These are phyloP conservation scores for Cytidiella melzeri DNA, from an alignment of 768 basidiomycete species.

Conservation along the genomic window DNA sequence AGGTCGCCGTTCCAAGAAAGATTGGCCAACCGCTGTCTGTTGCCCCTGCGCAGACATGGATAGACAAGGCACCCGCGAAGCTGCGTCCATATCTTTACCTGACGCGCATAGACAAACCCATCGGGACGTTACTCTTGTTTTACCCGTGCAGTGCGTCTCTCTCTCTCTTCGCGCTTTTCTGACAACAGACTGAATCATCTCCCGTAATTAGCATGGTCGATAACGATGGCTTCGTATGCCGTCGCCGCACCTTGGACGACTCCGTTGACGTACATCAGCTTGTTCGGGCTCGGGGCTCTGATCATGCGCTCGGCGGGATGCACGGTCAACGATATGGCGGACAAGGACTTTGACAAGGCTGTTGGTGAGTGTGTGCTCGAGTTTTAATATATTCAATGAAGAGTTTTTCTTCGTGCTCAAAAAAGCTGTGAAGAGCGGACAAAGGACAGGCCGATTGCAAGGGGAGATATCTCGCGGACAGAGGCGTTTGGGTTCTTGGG, in stretches of 20 bases:
- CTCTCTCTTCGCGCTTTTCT: not conserved
- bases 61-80: slow-evolving; percentile 54
- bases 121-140: slow-evolving; percentile 85
- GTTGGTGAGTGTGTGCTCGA: slow-evolving; percentile 60
- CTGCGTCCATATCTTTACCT: slow-evolving; percentile 78
- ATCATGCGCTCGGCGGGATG: slow-evolving; percentile 98
- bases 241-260: slow-evolving; percentile 56
- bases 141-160: slow-evolving; percentile 83
- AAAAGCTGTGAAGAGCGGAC: slow-evolving; percentile 66
- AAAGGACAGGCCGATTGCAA: slow-evolving; percentile 79
- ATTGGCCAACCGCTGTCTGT: no score
- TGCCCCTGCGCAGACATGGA: slow-evolving; percentile 45
- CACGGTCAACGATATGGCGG: slow-evolving; percentile 99
- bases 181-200: no score
- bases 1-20: no score
- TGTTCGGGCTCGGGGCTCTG: slow-evolving; percentile 87
- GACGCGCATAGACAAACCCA: slow-evolving; percentile 92
- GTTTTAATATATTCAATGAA: no score
- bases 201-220: slow-evolving; percentile 78
- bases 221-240: slow-evolving; percentile 92
- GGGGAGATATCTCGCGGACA: slow-evolving; percentile 66
- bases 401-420: no score
- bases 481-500: slow-evolving; percentile 82
- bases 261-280: slow-evolving; percentile 67
- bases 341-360: slow-evolving; percentile 81